Base-by-base conservation (phyloP, 345 rosid genomes). In the Boechera divaricarpa region DNA sequence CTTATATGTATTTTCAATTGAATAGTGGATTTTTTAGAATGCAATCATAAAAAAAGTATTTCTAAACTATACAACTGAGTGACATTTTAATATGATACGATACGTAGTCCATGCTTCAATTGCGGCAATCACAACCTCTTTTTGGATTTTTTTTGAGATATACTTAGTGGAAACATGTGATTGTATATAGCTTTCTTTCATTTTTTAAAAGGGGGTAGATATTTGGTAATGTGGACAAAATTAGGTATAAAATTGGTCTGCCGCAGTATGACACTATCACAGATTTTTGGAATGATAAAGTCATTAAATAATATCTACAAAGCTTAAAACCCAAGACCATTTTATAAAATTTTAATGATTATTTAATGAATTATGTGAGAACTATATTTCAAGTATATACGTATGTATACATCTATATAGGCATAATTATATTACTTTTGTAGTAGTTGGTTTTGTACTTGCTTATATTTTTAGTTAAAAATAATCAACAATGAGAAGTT, bases 41-140 rank as follows among this genome's bases (percentile, higher is more conserved):
- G 59, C 16, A 55, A 63, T 44, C 33, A 49, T 29, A n/a, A 47
- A 26, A 7, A 41, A 61, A 32, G 35, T 59, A 68, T 12, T 51
- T 60, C 0, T 68, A 62, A 62, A 16, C 1, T 63, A 77, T 56
- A 55, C 47, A 64, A 64, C 29, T 70, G 72, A 70, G 60, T 63
- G 60, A 63, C 67, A 56, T 58, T 77, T 64, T 55, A 65, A 71
- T 64, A 71, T 77, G 73, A 65, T 71, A 71, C 48, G 68, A 51
- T 77, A 71, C 81, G 76, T 65, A 65, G 69, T 66, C 69, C 73
- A 78, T 78, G 77, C 77, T 66, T 58, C 77, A 72, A 78, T 78
- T 60, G 69, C 81, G 81, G 81, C 63, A 78, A 72, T 78, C 77
- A 78, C 69, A 58, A 39, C 69, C 67, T 66, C 60, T 64, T 49